Evolutionary conservation across 192 early-diverging fungal species (phyloP).

Genomic region (Umbelopsis isabellina): DNA sequence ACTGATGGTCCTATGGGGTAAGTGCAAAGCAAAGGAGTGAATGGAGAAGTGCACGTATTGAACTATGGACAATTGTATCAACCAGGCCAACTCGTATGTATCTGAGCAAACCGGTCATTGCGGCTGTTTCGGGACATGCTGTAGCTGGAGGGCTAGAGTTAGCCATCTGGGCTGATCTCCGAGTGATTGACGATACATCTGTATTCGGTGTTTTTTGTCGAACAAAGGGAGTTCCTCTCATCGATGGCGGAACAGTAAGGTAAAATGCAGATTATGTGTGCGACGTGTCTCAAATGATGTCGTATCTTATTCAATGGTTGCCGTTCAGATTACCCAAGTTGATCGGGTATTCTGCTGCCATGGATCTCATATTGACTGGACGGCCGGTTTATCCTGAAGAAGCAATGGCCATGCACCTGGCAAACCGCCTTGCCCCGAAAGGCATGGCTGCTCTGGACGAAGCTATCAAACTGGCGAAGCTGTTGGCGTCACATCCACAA

Average conservation of each 20-base stretch:
- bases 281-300: no score
- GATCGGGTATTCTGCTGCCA: conserved; percentile 50
- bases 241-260: conserved; percentile 54
- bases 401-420: conserved; percentile 40
- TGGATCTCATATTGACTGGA: conserved; percentile 56
- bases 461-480: conserved; percentile 35
- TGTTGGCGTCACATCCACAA: conserved; percentile 46
- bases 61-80: not conserved
- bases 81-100: conserved; percentile 47
- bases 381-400: conserved; percentile 47
- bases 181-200: conserved; percentile 46
- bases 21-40: not conserved
- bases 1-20: conserved; percentile 21
- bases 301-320: not conserved
- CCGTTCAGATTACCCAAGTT: conserved; percentile 42
- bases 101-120: conserved; percentile 56
- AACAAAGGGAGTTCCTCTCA: conserved; percentile 49
- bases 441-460: conserved; percentile 36
- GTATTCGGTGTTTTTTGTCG: conserved; percentile 54
- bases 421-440: conserved; percentile 36
- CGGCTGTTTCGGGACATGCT: conserved; percentile 53
- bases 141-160: conserved; percentile 59
- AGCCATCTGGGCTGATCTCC: conserved; percentile 55
- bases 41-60: no score
- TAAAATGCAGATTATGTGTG: not conserved